Percentiles rank a stretch among this genome's conserved stretches.
Conservation (phyloP, 2,329 filamentous ascomycete species). For the Rachicladosporium sp. region DNA sequence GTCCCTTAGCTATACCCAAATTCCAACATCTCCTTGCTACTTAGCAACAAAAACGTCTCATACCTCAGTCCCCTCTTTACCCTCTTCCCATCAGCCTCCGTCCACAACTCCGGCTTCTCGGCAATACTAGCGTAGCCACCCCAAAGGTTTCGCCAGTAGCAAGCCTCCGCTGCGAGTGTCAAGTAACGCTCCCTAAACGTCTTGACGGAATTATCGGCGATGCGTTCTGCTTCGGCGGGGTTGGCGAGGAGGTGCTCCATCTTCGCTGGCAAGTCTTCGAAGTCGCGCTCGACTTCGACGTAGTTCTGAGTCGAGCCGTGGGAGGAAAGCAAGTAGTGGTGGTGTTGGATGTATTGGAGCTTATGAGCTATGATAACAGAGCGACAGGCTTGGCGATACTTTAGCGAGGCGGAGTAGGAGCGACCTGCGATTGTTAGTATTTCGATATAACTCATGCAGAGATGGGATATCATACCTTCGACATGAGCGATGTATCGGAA, state of each 20-base stretch:
- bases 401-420: slow-evolving; percentile 22
- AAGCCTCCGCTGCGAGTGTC: slow-evolving; percentile 16
- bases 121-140: slow-evolving; percentile 9
- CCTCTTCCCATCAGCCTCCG: slow-evolving; percentile 3
- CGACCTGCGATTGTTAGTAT: slow-evolving; percentile 11
- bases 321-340: slow-evolving; percentile 23
- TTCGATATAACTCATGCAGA: slow-evolving; percentile 1
- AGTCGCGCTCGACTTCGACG: slow-evolving; percentile 27
- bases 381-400: slow-evolving; percentile 23
- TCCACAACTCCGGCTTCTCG: slow-evolving; percentile 9
- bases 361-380: slow-evolving; percentile 39
- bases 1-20: neutral
- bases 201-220: slow-evolving; percentile 37
- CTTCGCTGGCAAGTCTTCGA: slow-evolving; percentile 25
- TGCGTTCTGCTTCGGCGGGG: slow-evolving; percentile 32
- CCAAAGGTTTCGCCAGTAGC: slow-evolving; percentile 17
- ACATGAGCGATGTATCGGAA: slow-evolving; percentile 18
- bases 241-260: slow-evolving; percentile 32
- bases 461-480: slow-evolving; percentile 10
- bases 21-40: slow-evolving; percentile 12
- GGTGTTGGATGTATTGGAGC: slow-evolving; percentile 37
- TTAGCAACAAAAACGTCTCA: slow-evolving; percentile 11
- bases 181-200: slow-evolving; percentile 42
- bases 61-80: slow-evolving; percentile 10
- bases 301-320: slow-evolving; percentile 14